A percentile compares a stretch with the other conserved stretches of the same genome.
Conservation (phyloP, 148 eudicot genomes). For the Dysphania ambrosioides region DNA sequence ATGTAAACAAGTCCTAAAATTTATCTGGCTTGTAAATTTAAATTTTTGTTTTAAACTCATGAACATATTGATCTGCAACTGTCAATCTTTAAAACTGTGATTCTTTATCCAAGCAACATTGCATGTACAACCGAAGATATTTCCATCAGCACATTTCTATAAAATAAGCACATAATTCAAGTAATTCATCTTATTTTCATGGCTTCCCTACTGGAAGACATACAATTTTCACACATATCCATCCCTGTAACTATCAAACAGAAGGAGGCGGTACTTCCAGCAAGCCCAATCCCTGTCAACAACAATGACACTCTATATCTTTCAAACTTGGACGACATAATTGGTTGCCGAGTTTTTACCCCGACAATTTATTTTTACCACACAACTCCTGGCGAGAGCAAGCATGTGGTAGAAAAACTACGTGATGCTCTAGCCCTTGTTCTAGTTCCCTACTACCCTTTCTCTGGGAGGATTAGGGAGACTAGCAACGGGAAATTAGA, state of each 20-base stretch:
- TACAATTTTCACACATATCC: slow-evolving; percentile 46
- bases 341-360: slow-evolving; percentile 83
- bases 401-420: slow-evolving; percentile 30
- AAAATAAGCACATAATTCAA: slow-evolving; percentile 13
- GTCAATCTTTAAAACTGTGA: slow-evolving; percentile 19
- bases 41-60: slow-evolving; percentile 21
- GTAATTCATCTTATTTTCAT: slow-evolving; percentile 28
- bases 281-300: slow-evolving; percentile 42
- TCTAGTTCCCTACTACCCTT: slow-evolving; percentile 86
- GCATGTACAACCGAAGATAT: slow-evolving; percentile 11
- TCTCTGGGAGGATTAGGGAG: slow-evolving; percentile 76
- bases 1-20: neutral
- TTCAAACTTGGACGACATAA: slow-evolving; percentile 83
- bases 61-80: slow-evolving; percentile 32
- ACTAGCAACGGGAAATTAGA: slow-evolving; percentile 59
- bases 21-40: neutral
- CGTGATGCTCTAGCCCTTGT: slow-evolving; percentile 60
- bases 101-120: slow-evolving; percentile 11
- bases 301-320: slow-evolving; percentile 65
- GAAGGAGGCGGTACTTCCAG: slow-evolving; percentile 44
- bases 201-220: slow-evolving; percentile 66
- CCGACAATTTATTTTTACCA: slow-evolving; percentile 84
- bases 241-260: slow-evolving; percentile 53
- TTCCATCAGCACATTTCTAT: slow-evolving; percentile 16
- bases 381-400: slow-evolving; percentile 14